These are phyloP conservation scores for Saitozyma sp. DNA, from an alignment of 768 basidiomycete genomes.

Conservation along the genomic window DNA sequence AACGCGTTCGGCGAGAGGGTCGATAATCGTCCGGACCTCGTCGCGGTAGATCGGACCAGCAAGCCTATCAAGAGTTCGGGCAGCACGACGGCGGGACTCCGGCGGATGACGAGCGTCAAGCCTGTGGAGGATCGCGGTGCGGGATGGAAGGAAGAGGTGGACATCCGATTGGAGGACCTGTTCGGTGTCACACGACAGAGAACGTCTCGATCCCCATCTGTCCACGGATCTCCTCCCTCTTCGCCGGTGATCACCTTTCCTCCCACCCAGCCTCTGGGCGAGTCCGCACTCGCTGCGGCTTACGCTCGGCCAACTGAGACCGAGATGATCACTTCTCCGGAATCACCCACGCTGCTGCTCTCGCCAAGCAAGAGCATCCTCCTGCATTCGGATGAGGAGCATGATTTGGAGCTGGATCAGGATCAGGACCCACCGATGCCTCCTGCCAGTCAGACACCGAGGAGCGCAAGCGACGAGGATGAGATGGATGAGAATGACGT, in stretches of 20 bases:
- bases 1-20: slow-evolving; percentile 5
- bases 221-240: slow-evolving; percentile 1
- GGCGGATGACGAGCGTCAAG: slow-evolving; percentile 24
- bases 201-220: not conserved
- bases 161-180: not conserved
- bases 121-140: slow-evolving; percentile 24
- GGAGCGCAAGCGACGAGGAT: not conserved
- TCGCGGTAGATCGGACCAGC: not conserved
- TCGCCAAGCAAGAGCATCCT: not conserved
- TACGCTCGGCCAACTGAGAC: slow-evolving; percentile 14
- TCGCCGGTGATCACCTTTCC: slow-evolving; percentile 13
- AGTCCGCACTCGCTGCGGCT: slow-evolving; percentile 25
- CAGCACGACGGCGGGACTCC: slow-evolving; percentile 1
- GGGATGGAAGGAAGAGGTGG: slow-evolving; percentile 33
- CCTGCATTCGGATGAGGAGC: not conserved
- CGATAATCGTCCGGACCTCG: not conserved
- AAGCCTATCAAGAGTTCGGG: not conserved
- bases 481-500: too few relatives aligned
- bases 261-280: slow-evolving; percentile 37
- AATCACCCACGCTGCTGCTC: not conserved
- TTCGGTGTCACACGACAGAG: not conserved
- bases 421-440: slow-evolving; percentile 4
- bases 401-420: slow-evolving; percentile 1
- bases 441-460: slow-evolving; percentile 8
- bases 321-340: not conserved